A percentile compares a stretch with the other conserved stretches of the same genome.
These are phyloP conservation scores for Apiospora marii DNA, from an alignment of 2,329 filamentous ascomycete species.

Conservation along the genomic window DNA sequence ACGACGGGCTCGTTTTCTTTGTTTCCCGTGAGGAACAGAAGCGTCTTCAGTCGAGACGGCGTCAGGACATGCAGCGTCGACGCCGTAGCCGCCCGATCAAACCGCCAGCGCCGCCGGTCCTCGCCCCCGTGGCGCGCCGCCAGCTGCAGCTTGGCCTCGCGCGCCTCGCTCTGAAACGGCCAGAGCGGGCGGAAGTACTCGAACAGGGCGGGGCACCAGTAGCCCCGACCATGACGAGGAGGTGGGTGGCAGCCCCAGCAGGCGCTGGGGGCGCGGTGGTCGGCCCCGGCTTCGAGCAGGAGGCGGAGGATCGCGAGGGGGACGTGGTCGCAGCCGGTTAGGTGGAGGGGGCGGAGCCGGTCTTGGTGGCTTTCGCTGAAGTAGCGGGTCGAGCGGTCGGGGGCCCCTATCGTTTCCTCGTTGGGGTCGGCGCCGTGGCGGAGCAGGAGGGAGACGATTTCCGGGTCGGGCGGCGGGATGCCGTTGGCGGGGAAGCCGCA, in stretches of 20 bases:
- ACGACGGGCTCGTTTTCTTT: not conserved
- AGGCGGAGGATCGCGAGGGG: not conserved
- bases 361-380: not conserved
- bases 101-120: not conserved
- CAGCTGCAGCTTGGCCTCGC: not conserved
- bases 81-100: not conserved
- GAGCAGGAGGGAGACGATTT: not conserved
- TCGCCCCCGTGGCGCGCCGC: not conserved
- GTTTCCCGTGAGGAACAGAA: not conserved
- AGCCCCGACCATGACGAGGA: not conserved
- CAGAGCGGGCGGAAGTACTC: not conserved
- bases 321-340: constrained; percentile 4
- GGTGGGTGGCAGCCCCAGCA: not conserved
- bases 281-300: not conserved
- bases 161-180: not conserved
- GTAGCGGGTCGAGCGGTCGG: not conserved
- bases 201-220: not conserved
- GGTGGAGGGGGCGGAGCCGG: not conserved
- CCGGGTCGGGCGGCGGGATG: not conserved
- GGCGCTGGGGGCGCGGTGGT: not conserved
- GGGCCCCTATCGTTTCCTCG: not conserved
- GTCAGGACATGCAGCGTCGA: not conserved
- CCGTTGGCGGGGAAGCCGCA: not conserved
- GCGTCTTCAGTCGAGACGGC: not conserved
- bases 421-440: not conserved